Evolutionary conservation across 495 filamentous ascomycete genomes (phyloP).

Genomic region (Saxophila tyrrhenica): DNA sequence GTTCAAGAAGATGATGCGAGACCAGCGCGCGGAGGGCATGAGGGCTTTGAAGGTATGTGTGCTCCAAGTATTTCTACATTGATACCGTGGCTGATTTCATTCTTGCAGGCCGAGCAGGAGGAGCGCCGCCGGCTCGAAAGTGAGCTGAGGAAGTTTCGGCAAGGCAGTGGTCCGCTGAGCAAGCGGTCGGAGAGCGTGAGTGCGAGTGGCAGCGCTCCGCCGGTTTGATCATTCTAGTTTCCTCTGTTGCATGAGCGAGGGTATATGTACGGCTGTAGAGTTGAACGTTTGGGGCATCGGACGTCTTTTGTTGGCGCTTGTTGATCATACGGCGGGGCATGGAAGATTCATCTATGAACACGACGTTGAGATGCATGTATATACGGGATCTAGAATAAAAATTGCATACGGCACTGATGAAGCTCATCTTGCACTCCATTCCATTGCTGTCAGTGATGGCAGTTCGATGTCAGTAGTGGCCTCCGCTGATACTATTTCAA

Average conservation of each 20-base stretch:
- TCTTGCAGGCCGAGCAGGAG: constrained; percentile 66
- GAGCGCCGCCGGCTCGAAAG: constrained; percentile 56
- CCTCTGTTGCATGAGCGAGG: neutral
- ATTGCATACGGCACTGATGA: too few species aligned
- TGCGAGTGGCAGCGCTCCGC: neutral
- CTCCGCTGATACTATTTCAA: too few species aligned
- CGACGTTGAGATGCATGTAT: neutral
- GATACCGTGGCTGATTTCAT: too few species aligned
- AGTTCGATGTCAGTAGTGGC: too few species aligned
- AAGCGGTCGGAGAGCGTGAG: neutral
- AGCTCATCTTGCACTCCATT: too few species aligned
- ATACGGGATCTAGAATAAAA: too few species aligned
- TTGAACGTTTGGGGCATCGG: neutral
- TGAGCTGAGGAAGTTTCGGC: constrained; percentile 41
- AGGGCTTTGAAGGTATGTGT: constrained; percentile 55
- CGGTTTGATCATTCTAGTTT: neutral
- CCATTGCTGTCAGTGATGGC: too few species aligned
- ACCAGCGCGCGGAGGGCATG: constrained; percentile 60
- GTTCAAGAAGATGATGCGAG: constrained; percentile 87
- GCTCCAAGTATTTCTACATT: too few species aligned
- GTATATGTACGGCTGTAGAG: too few species aligned
- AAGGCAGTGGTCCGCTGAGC: neutral
- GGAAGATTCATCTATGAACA: too few species aligned
- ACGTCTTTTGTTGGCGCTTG: too few species aligned
- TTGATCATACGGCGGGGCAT: too few species aligned